phyloP scores from a whole-genome alignment of 768 basidiomycete genomes.

The Erythrobasidium yunnanense region DNA sequence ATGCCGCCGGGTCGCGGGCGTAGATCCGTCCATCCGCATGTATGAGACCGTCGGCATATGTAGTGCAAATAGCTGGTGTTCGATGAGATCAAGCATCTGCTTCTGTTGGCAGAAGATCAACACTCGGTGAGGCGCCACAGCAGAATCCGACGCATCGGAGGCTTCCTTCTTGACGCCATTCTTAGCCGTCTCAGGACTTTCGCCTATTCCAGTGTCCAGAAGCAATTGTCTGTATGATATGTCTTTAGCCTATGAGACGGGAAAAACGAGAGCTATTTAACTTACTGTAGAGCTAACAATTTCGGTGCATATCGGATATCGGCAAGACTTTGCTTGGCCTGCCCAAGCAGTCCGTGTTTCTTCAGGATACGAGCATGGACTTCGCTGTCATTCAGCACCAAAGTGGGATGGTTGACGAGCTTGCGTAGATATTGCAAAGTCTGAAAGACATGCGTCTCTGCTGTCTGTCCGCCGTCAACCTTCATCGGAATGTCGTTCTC shows the following conservation, averaged over 20 bases:
- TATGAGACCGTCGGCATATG: slow-evolving; percentile 94
- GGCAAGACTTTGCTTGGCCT: slow-evolving; percentile 44
- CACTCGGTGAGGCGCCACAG: slow-evolving; percentile 90
- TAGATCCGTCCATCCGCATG: slow-evolving; percentile 91
- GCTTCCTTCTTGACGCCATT: slow-evolving; percentile 43
- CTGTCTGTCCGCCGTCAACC: slow-evolving; percentile 42
- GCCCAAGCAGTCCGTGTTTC: slow-evolving; percentile 42
- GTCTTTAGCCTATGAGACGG: background rate
- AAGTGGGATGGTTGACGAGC: slow-evolving; percentile 89
- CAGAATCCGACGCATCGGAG: slow-evolving; percentile 44
- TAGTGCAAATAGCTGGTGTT: slow-evolving; percentile 76
- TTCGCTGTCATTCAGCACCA: slow-evolving; percentile 65
- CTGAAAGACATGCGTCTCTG: slow-evolving; percentile 81
- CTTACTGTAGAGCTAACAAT: slow-evolving; percentile 75
- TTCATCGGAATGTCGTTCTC: slow-evolving; percentile 48
- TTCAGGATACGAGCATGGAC: slow-evolving; percentile 52
- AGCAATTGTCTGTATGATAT: slow-evolving; percentile 64
- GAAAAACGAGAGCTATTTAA: background rate
- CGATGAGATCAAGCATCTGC: slow-evolving; percentile 96
- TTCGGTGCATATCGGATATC: slow-evolving; percentile 92
- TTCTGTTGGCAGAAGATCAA: slow-evolving; percentile 99
- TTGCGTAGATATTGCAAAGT: slow-evolving; percentile 92
- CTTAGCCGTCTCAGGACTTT: too few relatives aligned
- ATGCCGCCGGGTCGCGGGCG: slow-evolving; percentile 86
- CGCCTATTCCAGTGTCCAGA: slow-evolving; percentile 84